Evolutionary conservation across 108 stramenopile species (phyloP).

Genomic region (Cyclotella kingstonii): DNA sequence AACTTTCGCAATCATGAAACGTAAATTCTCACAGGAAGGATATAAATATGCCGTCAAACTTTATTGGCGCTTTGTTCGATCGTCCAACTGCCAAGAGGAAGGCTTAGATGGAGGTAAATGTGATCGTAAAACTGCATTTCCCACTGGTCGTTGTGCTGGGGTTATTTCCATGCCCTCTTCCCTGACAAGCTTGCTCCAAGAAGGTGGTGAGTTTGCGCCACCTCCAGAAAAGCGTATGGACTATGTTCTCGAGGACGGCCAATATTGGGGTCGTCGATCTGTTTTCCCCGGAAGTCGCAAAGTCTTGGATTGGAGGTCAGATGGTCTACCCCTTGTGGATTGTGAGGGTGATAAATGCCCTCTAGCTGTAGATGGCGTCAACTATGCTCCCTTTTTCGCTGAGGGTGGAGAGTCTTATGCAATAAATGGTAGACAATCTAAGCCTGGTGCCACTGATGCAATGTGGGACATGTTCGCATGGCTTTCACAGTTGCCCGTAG

Average conservation of each 20-base stretch:
- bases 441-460: slow-evolving; percentile 27
- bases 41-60: slow-evolving; percentile 33
- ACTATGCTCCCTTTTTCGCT: slow-evolving; percentile 41
- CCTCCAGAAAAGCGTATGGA: slow-evolving; percentile 26
- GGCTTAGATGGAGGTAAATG: slow-evolving; percentile 18
- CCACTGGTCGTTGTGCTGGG: slow-evolving; percentile 38
- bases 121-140: slow-evolving; percentile 43
- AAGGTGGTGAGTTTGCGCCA: slow-evolving; percentile 32
- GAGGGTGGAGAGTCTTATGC: slow-evolving; percentile 44
- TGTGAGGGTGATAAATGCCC: slow-evolving; percentile 24
- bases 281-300: slow-evolving; percentile 27
- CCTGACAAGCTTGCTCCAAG: slow-evolving; percentile 26
- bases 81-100: slow-evolving; percentile 38
- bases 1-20: too few relatives aligned
- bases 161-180: slow-evolving; percentile 46
- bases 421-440: slow-evolving; percentile 38
- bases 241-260: slow-evolving; percentile 12
- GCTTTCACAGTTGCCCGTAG: slow-evolving; percentile 27
- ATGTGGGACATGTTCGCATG: slow-evolving; percentile 47
- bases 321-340: slow-evolving; percentile 14
- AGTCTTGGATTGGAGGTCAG: slow-evolving; percentile 25
- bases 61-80: slow-evolving; percentile 27
- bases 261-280: slow-evolving; percentile 33
- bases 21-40: slow-evolving; percentile 15
- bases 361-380: slow-evolving; percentile 22